Base-by-base conservation (phyloP, 176 grass and related monocot species). In the Guadua angustifolia region DNA sequence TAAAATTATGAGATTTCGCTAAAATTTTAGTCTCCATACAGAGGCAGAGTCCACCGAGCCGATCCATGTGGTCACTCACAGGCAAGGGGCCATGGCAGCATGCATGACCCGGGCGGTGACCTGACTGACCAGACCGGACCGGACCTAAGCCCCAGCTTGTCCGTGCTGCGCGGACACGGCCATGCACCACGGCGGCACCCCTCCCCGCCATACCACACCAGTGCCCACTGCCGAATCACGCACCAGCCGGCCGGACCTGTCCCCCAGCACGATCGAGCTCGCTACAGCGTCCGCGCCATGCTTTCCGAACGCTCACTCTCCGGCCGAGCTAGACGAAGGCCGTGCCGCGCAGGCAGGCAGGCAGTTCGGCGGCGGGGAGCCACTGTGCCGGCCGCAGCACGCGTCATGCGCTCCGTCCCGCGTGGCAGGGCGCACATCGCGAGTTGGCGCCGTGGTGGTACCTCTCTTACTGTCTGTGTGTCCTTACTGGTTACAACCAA, bases 41-140 rank as follows among this genome's bases (percentile, higher is more conserved):
- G 4, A 42, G 57, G 39, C 26, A 36, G 77, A 35, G 58, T 33
- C 43, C 40, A 47, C 43, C 6, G 44, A 51, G 2, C 61, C 45
- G 61, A 79, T 52, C 64, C 32, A 42, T 69, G 8, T 33, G 65
- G 50, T 39, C 78, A 81, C 14, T 39, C 62, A 79, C 61, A 22
- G 29, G 77, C 77, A n/a, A 29, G 61, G 44, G 61, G 29, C 44
- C 77, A 49, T 9, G 22, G 24, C 46, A 33, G 25, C 26, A 18
- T 73, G 70, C 25, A 51, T 73, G 45, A 17, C 47, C 70, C 45
- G 15, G 16, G 15, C 15, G 70, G 18, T 4, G 21, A 35, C 33
- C 9, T 40, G 52, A 18, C 35, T 5, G 36, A 24, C 35, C 18
- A 17, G 59, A 35, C 60, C 13, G 22, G 57, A 61, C 32, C 49